Base-by-base conservation (phyloP, 139 green algal genomes). In the Chlamydomonas incerta region DNA sequence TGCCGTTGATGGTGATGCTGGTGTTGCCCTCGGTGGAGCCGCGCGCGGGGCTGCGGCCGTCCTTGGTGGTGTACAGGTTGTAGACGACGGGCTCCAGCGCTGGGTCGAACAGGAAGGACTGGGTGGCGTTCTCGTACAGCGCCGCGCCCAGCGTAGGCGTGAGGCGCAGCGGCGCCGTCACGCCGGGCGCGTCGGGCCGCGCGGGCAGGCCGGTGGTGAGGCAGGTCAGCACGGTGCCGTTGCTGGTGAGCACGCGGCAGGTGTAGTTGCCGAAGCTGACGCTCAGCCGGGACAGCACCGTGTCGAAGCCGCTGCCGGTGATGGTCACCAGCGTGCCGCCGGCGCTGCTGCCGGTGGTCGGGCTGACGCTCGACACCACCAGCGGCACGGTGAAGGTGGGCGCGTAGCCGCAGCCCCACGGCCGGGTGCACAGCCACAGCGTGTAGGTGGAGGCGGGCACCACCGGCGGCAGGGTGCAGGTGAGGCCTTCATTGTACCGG, bases 11-110 rank as follows among this genome's bases (percentile, higher is more conserved):
- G 3, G 60, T 89, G n/a, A 95, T 9, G 4, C 21, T 28, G 24
- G 91, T 95, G 50, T 91, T 91, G 29, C 93, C 93, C 50, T 90
- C 92, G 26, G 93, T 93, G 18, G 88, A 90, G 50, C 93, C 93
- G 2, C 85, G 72, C 41, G 41, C 41, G 41, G 41, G 41, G 41
- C 41, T 50, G 41, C 41, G 41, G 6, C 41, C 41, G 41, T 50
- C 41, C 41, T 50, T 50, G 6, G 52, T 35, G 15, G 93, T 88
- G 24, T 14, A 80, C 3, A 93, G 50, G n/a, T 18, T 21, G 2
- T 74, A 80, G 37, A 94, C 58, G 1, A 69, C 67, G 26, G 88
- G 52, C n/a, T 92, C 94, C 6, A 93, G 69, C 15, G 46, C 34
- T 24, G 90, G 50, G 50, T 87, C 72, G 35, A 85, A 89, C 2